Conservation (phyloP, 768 basidiomycete genomes). For the Amanita subjunquillea region DNA sequence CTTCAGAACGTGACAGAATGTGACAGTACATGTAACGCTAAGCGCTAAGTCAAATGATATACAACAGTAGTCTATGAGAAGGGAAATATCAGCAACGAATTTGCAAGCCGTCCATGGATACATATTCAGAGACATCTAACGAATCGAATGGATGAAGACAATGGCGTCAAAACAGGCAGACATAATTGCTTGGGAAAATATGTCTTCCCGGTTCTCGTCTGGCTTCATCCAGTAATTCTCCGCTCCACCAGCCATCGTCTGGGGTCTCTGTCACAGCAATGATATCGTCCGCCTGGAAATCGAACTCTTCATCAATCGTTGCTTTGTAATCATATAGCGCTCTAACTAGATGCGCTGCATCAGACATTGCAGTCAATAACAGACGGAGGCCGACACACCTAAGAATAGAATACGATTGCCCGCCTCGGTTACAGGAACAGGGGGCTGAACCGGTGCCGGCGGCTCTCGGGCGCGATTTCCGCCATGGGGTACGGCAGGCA, state of each 20-base stretch:
- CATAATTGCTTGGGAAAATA: slow-evolving; percentile 85
- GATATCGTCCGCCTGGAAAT: slow-evolving; percentile 92
- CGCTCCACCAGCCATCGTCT: slow-evolving; percentile 98
- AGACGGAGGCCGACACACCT: background rate
- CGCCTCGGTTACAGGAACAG: slow-evolving; percentile 2
- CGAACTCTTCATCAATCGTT: slow-evolving; percentile 86
- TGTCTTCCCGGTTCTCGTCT: slow-evolving; percentile 61
- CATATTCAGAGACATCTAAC: background rate
- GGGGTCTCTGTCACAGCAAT: slow-evolving; percentile 93
- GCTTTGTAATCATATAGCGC: slow-evolving; percentile 84
- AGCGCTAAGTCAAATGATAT: no score
- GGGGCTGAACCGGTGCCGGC: background rate
- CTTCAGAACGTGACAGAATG: background rate
- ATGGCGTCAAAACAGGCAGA: slow-evolving; percentile 51
- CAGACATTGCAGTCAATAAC: background rate
- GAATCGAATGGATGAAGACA: background rate
- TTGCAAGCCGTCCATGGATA: no score
- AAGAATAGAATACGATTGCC: slow-evolving; percentile 4
- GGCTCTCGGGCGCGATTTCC: background rate
- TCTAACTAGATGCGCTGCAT: slow-evolving; percentile 43
- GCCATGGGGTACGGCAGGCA: background rate
- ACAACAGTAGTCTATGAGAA: no score
- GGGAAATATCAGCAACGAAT: no score
- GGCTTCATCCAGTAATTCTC: slow-evolving; percentile 68
- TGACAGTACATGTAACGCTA: background rate